Conservation (phyloP, 176 grass and related monocot genomes). For the Aechmea fasciata region DNA sequence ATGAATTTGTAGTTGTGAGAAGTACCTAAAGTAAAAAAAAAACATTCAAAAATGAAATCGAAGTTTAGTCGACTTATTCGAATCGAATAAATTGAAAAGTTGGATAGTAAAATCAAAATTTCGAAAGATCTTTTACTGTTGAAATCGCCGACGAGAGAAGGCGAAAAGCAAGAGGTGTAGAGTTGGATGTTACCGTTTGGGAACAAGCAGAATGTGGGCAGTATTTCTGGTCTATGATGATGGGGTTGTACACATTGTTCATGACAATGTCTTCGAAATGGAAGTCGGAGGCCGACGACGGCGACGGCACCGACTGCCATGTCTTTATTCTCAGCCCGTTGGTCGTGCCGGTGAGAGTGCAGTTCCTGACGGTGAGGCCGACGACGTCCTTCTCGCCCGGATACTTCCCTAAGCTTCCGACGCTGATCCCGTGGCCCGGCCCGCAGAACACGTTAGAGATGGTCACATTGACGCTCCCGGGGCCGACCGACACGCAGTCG, state of each 20-base stretch:
- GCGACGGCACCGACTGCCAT: slow-evolving; percentile 44
- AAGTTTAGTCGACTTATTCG: too few relatives aligned
- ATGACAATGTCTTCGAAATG: slow-evolving; percentile 52
- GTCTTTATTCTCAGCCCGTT: slow-evolving; percentile 78
- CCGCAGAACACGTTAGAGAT: slow-evolving; percentile 33
- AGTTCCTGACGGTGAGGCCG: slow-evolving; percentile 37
- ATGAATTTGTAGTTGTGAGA: too few relatives aligned
- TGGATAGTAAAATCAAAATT: too few relatives aligned
- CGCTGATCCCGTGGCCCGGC: slow-evolving; percentile 72
- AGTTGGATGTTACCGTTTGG: background rate
- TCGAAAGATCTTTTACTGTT: too few relatives aligned
- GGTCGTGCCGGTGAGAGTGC: slow-evolving; percentile 31
- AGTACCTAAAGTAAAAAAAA: too few relatives aligned
- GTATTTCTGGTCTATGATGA: slow-evolving; percentile 83
- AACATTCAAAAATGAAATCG: too few relatives aligned
- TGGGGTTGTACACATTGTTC: slow-evolving; percentile 54
- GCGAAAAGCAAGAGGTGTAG: background rate
- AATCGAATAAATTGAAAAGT: too few relatives aligned
- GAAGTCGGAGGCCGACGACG: slow-evolving; percentile 25
- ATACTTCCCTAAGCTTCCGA: slow-evolving; percentile 62
- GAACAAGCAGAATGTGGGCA: slow-evolving; percentile 54
- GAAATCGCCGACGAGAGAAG: background rate
- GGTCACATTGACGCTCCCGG: slow-evolving; percentile 21
- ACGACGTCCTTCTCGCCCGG: slow-evolving; percentile 58
- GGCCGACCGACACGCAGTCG: slow-evolving; percentile 72